Evolutionary conservation across 2,329 filamentous ascomycete genomes (phyloP).

Genomic region (Fusarium nematophilum): DNA sequence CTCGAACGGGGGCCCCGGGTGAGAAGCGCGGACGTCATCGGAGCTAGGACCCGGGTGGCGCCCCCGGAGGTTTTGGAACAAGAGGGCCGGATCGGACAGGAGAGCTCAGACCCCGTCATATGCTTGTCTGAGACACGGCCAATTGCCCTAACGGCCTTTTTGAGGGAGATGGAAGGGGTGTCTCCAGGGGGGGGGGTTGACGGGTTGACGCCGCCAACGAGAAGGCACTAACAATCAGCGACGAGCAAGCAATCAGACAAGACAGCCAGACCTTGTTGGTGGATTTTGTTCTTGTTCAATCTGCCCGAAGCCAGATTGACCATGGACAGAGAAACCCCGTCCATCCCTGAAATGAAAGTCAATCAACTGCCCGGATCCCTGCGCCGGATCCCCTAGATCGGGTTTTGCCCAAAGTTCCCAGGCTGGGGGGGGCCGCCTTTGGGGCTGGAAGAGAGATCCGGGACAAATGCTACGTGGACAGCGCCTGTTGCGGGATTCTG

Average conservation of each 20-base stretch:
- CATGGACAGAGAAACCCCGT: too few relatives aligned
- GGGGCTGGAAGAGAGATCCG: slow-evolving; percentile 10
- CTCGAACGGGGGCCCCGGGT: slow-evolving; percentile 30
- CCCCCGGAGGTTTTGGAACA: slow-evolving; percentile 27
- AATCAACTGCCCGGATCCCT: too few relatives aligned
- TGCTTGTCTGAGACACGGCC: slow-evolving; percentile 35
- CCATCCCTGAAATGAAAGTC: too few relatives aligned
- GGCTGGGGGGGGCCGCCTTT: neutral
- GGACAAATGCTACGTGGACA: slow-evolving; percentile 23
- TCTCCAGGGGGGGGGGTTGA: slow-evolving; percentile 9
- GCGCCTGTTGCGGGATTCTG: slow-evolving; percentile 7
- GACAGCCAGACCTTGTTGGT: too few relatives aligned
- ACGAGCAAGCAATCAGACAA: too few relatives aligned
- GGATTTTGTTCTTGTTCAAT: too few relatives aligned
- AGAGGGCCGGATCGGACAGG: slow-evolving; percentile 20
- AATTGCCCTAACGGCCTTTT: slow-evolving; percentile 9
- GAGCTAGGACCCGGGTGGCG: slow-evolving; percentile 28
- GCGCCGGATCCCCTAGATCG: slow-evolving; percentile 30
- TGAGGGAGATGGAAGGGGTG: slow-evolving; percentile 44
- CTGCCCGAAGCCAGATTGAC: too few relatives aligned
- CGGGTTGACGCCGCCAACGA: neutral
- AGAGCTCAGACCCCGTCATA: slow-evolving; percentile 12
- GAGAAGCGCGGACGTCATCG: slow-evolving; percentile 21
- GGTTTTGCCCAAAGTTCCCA: slow-evolving; percentile 12
- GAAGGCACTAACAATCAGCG: too few relatives aligned